A percentile compares a stretch with the other conserved stretches of the same genome.
Conservation (phyloP, 2,329 filamentous ascomycete genomes). For the Blumeria hordei region DNA sequence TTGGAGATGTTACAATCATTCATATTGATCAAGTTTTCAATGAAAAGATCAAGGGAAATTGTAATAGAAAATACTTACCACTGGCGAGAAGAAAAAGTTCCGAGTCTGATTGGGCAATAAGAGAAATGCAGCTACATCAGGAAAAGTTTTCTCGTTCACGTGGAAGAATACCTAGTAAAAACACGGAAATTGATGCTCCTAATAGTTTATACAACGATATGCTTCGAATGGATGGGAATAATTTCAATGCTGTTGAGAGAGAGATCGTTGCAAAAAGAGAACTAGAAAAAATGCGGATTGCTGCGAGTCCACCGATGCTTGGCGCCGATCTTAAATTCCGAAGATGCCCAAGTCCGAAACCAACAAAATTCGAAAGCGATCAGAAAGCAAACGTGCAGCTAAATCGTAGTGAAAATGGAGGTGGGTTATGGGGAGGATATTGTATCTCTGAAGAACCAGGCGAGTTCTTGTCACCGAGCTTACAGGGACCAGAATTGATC, state of each 20-base stretch:
- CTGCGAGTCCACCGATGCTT: conserved; percentile 60
- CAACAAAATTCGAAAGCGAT: conserved; percentile 61
- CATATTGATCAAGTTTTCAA: conserved; percentile 4
- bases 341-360: conserved; percentile 58
- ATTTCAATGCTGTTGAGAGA: conserved; percentile 2
- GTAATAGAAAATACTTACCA: conserved; percentile 1
- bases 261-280: conserved; percentile 13
- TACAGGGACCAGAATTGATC: conserved; percentile 13
- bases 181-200: conserved; percentile 13
- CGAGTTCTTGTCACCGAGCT: conserved; percentile 15
- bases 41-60: conserved; percentile 3
- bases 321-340: conserved; percentile 62
- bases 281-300: conserved; percentile 30
- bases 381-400: conserved; percentile 31
- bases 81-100: conserved; percentile 10
- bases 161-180: conserved; percentile 14
- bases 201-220: conserved; percentile 14
- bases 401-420: conserved; percentile 30
- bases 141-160: conserved; percentile 13
- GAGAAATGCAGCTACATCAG: conserved; percentile 16
- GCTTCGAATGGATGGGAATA: conserved; percentile 10
- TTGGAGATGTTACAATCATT: conserved; percentile 12
- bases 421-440: conserved; percentile 58
- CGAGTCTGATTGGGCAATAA: conserved; percentile 14
- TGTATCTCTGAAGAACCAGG: conserved; percentile 22